These are phyloP conservation scores for Butyriboletus appendiculatus DNA, from an alignment of 1,284 basidiomycete species.

Conservation along the genomic window DNA sequence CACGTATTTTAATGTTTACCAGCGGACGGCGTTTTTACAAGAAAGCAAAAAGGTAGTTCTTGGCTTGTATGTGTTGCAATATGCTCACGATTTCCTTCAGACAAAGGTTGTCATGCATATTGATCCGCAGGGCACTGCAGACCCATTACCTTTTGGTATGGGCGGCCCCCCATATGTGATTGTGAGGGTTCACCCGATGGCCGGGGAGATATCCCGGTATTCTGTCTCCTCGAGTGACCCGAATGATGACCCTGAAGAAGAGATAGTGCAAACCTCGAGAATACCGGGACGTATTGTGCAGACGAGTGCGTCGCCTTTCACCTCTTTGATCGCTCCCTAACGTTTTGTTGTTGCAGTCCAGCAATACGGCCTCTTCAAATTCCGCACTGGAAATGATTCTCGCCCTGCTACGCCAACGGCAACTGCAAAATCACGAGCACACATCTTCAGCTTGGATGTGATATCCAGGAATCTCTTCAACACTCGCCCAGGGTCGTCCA, in stretches of 20 bases:
- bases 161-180: slow-evolving; percentile 69
- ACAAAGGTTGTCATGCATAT: slow-evolving; percentile 88
- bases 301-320: slow-evolving; percentile 59
- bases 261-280: slow-evolving; percentile 78
- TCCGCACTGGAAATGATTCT: slow-evolving; percentile 74
- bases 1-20: slow-evolving; percentile 86
- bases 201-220: slow-evolving; percentile 79
- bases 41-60: slow-evolving; percentile 71
- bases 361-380: slow-evolving; percentile 84
- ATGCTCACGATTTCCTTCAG: slow-evolving; percentile 41
- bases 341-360: slow-evolving; percentile 56
- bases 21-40: slow-evolving; percentile 71
- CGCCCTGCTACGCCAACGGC: slow-evolving; percentile 80
- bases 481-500: slow-evolving; percentile 56
- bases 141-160: slow-evolving; percentile 73
- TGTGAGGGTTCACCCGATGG: slow-evolving; percentile 76
- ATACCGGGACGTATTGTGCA: slow-evolving; percentile 73
- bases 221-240: slow-evolving; percentile 72
- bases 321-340: slow-evolving; percentile 2
- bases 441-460: slow-evolving; percentile 82
- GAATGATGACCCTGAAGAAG: slow-evolving; percentile 72
- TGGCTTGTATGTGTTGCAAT: not conserved
- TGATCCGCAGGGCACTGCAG: slow-evolving; percentile 71
- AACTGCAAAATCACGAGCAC: slow-evolving; percentile 64
- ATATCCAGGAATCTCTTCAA: slow-evolving; percentile 81